Base-by-base conservation (phyloP, 495 filamentous ascomycete genomes). In the Xylaria grammica region DNA sequence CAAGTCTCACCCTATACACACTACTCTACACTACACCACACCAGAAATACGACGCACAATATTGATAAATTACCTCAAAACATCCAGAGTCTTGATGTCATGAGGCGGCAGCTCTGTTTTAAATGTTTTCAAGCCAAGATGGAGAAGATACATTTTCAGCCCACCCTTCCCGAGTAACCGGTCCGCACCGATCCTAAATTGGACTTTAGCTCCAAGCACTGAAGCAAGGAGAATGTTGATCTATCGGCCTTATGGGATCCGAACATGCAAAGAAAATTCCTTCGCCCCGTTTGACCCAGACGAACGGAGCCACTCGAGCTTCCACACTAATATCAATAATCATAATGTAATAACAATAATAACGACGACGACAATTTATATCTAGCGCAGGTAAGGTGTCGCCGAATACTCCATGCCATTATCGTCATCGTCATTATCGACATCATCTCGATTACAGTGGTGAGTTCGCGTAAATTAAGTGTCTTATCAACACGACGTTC, bases 201-300 rank as follows among this genome's bases (percentile, higher is more conserved):
- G 17, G 44, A 51, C 44, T 29, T 34, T 50, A 58, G 51, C 61
- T 45, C 4, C 24, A 42, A 22, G 10, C 11, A 17, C 56, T 20
- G 6, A 38, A 1, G 7, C n/a, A 50, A n/a, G 17, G 40, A 36
- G 42, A 20, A 50, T 51, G 34, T 22, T 51, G 60, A 62, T 53
- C 60, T 22, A 19, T 53, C 60, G 48, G 49, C 34, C 60, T 62
- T 51, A 61, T 61, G 32, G 30, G 48, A 48, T 60, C 44, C 58
- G 58, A 61, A 61, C 32, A 38, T 61, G 58, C 45, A 52, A 8
- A 52, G 57, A 62, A 62, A 53, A 52, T 62, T 53, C 46, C 45
- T 62, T 62, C 60, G 38, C 60, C 48, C 36, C 46, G 46, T 40
- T 61, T 52, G 42, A 51, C 29, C 60, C 49, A 45, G 45, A 30